phyloP scores from a whole-genome alignment of 2,329 filamentous ascomycete species.

The Penicillium sp. region DNA sequence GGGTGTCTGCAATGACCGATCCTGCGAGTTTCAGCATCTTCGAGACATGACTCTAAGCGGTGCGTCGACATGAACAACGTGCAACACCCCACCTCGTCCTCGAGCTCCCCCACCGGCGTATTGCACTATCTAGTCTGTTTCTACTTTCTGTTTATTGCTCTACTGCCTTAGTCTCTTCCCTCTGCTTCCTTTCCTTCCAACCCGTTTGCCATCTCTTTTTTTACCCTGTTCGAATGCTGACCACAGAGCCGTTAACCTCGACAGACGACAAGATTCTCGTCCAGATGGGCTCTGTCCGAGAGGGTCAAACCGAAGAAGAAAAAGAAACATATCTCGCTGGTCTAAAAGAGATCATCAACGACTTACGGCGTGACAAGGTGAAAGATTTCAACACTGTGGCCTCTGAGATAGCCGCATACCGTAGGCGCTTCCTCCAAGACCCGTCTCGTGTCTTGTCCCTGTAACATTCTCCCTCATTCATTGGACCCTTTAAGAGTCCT shows the following conservation, averaged over 20 bases:
- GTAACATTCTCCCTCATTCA: constrained; percentile 33
- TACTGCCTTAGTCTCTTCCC: constrained; percentile 13
- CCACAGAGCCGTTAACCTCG: constrained; percentile 40
- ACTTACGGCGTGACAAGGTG: constrained; percentile 50
- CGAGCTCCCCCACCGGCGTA: constrained; percentile 23
- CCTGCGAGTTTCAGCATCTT: constrained; percentile 81
- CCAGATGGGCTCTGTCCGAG: constrained; percentile 49
- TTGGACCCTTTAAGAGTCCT: constrained; percentile 7
- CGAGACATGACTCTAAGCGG: constrained; percentile 68
- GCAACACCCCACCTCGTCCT: constrained; percentile 24
- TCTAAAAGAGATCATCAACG: constrained; percentile 51
- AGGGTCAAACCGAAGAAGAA: constrained; percentile 48
- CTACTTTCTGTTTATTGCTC: constrained; percentile 11
- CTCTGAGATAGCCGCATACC: constrained; percentile 51
- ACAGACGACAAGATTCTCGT: constrained; percentile 54
- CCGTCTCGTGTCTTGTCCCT: constrained; percentile 47
- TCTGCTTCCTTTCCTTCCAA: background rate
- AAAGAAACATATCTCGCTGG: constrained; percentile 47
- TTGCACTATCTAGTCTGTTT: constrained; percentile 8
- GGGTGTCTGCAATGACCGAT: constrained; percentile 69
- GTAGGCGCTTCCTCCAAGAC: constrained; percentile 51
- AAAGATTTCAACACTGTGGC: constrained; percentile 53
- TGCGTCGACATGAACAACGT: constrained; percentile 57
- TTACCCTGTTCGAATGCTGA: constrained; percentile 41
- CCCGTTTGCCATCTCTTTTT: constrained; percentile 20